Base-by-base conservation (phyloP, 257 asterid genomes). In the Rubia yunnanensis region DNA sequence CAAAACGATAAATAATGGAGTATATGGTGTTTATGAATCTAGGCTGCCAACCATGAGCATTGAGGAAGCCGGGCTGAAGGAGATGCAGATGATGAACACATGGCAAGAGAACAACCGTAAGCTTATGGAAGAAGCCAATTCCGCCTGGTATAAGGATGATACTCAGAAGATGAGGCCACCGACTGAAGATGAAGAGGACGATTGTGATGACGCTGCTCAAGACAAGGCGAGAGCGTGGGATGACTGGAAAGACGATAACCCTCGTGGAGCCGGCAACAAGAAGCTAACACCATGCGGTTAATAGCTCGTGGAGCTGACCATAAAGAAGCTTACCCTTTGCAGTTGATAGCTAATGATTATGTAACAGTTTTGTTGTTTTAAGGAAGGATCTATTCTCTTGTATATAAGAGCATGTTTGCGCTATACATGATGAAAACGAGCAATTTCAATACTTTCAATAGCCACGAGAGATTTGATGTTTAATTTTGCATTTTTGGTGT, bases 171-270 rank as follows among this genome's bases (percentile, higher is more conserved):
- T 56, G 10, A 74, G 81, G 66, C 91, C 86, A 11, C 91, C 86
- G 7, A 70, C 77, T 8, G 82, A 75, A 49, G 95, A 79, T 10
- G 85, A 75, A n/a, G 85, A 75, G 0, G 88, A 86, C 0, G 96
- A 87, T 0, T 88, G 89, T 35, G 95, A 87, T 31, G 97, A 86
- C 71, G 96, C 86, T 48, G 97, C 99, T 41, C 87, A 81, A 77
- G 97, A 86, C 0, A 86, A 84, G 86, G 99, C 95, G 10, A 86
- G 97, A 77, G 95, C 95, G 0, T 90, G 95, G 99, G 99, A 88
- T 53, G 99, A 92, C 81, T 92, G 99, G 99, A 92, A 92, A 77
- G 99, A 92, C 23, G 99, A 92, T 64, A 92, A 89, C 73, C 97
- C 96, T 61, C 96, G 97, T 28, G 99, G 99, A 27, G 95, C 95